phyloP scores from a whole-genome alignment of 78 protist species.

The Dictyostelium purpureum region DNA sequence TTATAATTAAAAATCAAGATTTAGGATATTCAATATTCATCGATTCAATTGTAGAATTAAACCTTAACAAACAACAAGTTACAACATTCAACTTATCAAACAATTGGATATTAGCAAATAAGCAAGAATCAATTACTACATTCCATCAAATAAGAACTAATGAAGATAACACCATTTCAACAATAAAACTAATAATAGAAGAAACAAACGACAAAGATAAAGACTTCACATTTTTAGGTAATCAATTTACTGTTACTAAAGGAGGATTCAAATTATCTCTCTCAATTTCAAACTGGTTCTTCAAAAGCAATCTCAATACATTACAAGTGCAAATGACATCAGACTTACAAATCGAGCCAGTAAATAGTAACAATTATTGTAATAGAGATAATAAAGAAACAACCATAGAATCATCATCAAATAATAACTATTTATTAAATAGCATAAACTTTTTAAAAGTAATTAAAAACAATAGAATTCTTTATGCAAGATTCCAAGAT shows the following conservation, averaged over 20 bases:
- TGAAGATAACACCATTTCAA: too few species aligned
- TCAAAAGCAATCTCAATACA: slow-evolving; percentile 9
- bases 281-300: slow-evolving; percentile 22
- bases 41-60: too few species aligned
- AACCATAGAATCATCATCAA: not conserved
- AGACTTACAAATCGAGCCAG: not conserved
- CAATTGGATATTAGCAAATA: too few species aligned
- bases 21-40: too few species aligned
- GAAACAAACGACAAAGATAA: too few species aligned
- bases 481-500: slow-evolving; percentile 29
- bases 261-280: slow-evolving; percentile 14
- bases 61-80: too few species aligned
- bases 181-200: too few species aligned
- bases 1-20: too few species aligned
- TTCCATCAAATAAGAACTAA: too few species aligned
- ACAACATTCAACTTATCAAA: too few species aligned
- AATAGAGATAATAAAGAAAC: not conserved
- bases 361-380: too few species aligned
- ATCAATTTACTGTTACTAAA: not conserved
- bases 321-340: not conserved
- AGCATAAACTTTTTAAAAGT: not conserved
- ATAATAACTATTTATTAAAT: not conserved
- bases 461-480: not conserved
- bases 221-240: slow-evolving; percentile 21
- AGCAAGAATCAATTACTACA: too few species aligned